These are phyloP conservation scores for Gleditsia sinensis DNA, from an alignment of 306 rosid species.

Conservation along the genomic window DNA sequence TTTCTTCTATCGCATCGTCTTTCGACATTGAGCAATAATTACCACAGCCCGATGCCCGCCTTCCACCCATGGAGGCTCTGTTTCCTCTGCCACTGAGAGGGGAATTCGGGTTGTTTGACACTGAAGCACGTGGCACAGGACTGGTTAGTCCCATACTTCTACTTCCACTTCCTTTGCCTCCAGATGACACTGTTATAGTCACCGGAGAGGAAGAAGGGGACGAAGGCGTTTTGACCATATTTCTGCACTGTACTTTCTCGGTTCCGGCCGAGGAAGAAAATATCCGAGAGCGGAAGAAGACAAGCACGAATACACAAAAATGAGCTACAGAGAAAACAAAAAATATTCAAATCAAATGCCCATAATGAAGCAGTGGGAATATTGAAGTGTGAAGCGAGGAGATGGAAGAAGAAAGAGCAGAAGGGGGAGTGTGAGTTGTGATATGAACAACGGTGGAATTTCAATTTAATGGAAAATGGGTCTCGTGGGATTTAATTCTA, in stretches of 20 bases:
- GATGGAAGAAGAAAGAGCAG: neutral
- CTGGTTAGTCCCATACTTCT: constrained; percentile 78
- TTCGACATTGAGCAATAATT: constrained; percentile 45
- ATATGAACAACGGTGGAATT: constrained; percentile 61
- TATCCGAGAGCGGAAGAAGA: neutral
- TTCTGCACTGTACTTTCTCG: too few relatives aligned
- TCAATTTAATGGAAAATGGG: constrained; percentile 36
- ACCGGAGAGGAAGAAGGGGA: constrained; percentile 83
- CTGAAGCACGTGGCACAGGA: constrained; percentile 66
- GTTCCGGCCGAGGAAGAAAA: neutral
- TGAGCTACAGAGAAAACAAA: neutral
- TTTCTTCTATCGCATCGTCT: constrained; percentile 44
- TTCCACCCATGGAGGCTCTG: constrained; percentile 40
- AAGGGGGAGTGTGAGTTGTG: neutral
- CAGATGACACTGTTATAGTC: constrained; percentile 72
- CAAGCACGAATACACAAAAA: neutral
- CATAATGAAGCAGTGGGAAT: constrained; percentile 30
- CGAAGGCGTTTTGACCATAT: constrained; percentile 65
- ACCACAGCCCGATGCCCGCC: constrained; percentile 48
- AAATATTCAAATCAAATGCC: neutral
- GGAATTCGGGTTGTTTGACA: constrained; percentile 69
- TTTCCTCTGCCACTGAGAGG: constrained; percentile 59
- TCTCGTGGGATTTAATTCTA: constrained; percentile 34
- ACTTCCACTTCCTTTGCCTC: constrained; percentile 55
- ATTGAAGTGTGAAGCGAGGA: neutral